These are phyloP conservation scores for Hyaloscypha variabilis DNA, from an alignment of 495 filamentous ascomycete genomes.

Conservation along the genomic window DNA sequence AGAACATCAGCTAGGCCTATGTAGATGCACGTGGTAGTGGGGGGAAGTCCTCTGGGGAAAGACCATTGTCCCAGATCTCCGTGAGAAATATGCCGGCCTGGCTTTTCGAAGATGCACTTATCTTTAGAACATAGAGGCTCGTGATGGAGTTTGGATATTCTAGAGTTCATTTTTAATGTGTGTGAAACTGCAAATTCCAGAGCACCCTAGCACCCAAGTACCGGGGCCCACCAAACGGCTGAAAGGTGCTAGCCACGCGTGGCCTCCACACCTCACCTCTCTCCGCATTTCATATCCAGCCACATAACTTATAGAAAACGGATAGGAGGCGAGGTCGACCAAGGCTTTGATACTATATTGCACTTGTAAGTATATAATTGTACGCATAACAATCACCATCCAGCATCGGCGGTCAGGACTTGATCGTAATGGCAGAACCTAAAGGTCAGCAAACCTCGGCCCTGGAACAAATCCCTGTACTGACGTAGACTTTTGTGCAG, in stretches of 20 bases:
- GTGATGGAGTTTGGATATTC: neutral
- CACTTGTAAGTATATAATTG: neutral
- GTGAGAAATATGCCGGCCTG: neutral
- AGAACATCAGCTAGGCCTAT: too few species aligned
- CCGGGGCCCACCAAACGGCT: too few species aligned
- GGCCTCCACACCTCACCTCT: neutral
- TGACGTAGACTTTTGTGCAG: conserved; percentile 19
- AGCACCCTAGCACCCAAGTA: too few species aligned
- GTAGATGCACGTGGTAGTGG: too few species aligned
- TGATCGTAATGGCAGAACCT: conserved; percentile 19
- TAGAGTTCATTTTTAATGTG: neutral
- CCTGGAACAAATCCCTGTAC: neutral
- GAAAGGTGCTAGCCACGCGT: neutral
- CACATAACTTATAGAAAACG: neutral
- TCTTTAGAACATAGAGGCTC: neutral
- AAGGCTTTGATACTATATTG: neutral
- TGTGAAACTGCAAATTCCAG: neutral
- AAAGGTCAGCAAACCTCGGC: conserved; percentile 11
- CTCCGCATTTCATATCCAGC: neutral
- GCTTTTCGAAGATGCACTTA: neutral
- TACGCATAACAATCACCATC: neutral
- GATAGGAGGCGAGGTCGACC: neutral
- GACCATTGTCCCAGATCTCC: neutral
- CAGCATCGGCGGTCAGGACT: neutral
- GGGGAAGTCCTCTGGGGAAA: too few species aligned